Conservation (phyloP, 371 early-diverging fungal genomes). For the Rhizopus arrhizus region DNA sequence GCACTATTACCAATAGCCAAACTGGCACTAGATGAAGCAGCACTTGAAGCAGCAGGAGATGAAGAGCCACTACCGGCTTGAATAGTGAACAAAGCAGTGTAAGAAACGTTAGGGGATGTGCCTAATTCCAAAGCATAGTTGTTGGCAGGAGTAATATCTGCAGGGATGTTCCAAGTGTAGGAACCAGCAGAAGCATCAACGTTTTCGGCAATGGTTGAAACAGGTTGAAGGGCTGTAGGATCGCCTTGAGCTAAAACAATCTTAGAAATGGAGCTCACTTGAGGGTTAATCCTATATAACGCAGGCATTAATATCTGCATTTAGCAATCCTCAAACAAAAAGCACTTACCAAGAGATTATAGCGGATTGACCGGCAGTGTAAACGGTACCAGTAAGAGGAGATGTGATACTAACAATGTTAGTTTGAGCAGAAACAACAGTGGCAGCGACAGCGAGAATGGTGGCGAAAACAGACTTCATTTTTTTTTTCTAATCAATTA, state of each 20-base stretch:
- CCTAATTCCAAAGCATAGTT: conserved; percentile 33
- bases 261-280: conserved; percentile 20
- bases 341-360: conserved; percentile 30
- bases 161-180: conserved; percentile 28
- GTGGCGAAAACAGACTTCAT: conserved; percentile 16
- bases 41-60: conserved; percentile 6
- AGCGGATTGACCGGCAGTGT: conserved; percentile 37
- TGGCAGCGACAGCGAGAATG: conserved; percentile 20
- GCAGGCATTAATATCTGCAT: not conserved
- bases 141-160: conserved; percentile 17
- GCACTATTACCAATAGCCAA: conserved; percentile 4
- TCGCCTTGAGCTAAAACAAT: conserved; percentile 28
- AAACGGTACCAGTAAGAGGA: conserved; percentile 33
- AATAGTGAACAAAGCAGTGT: conserved; percentile 32
- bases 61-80: conserved; percentile 5
- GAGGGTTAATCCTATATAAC: conserved; percentile 20
- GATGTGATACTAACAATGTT: conserved; percentile 34
- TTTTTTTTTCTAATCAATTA: not conserved
- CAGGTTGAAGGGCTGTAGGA: conserved; percentile 19
- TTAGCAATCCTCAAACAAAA: not conserved
- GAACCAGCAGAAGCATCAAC: conserved; percentile 33
- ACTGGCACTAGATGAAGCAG: conserved; percentile 5
- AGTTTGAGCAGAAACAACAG: conserved; percentile 30
- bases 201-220: conserved; percentile 28
- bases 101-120: conserved; percentile 29